Percentiles rank a stretch among this genome's conserved stretches.
Conservation (phyloP, 2,329 filamentous ascomycete species). For the Spiromastix sp. region DNA sequence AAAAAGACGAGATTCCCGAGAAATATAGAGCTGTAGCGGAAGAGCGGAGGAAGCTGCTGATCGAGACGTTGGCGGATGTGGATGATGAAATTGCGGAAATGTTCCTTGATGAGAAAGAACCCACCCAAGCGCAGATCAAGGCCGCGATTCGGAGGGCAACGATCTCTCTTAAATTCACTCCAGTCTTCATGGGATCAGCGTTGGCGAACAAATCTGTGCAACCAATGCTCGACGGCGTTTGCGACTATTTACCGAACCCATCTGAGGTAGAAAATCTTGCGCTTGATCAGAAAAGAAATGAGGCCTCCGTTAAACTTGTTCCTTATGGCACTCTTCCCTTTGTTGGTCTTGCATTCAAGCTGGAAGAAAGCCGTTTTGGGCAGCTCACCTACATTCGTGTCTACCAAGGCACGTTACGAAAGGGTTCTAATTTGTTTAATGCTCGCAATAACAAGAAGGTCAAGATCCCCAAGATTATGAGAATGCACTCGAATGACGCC, state of each 20-base stretch:
- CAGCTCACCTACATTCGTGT: slow-evolving; percentile 98
- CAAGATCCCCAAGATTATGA: slow-evolving; percentile 91
- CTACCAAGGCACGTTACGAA: slow-evolving; percentile 84
- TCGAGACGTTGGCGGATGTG: slow-evolving; percentile 93
- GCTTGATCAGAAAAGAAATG: slow-evolving; percentile 68
- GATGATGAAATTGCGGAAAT: slow-evolving; percentile 96
- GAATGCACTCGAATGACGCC: slow-evolving; percentile 99
- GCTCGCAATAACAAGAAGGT: slow-evolving; percentile 91
- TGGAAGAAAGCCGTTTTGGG: slow-evolving; percentile 97
- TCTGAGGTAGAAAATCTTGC: slow-evolving; percentile 80
- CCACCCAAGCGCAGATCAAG: slow-evolving; percentile 74
- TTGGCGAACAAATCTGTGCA: slow-evolving; percentile 91
- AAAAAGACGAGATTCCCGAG: slow-evolving; percentile 72
- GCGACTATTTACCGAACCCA: slow-evolving; percentile 91
- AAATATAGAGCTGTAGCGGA: slow-evolving; percentile 64
- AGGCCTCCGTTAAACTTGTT: slow-evolving; percentile 74
- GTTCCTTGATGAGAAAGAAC: slow-evolving; percentile 77
- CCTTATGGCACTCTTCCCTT: slow-evolving; percentile 71
- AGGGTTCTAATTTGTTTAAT: slow-evolving; percentile 87
- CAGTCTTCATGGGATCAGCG: slow-evolving; percentile 93
- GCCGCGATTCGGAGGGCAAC: slow-evolving; percentile 84
- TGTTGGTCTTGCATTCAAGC: slow-evolving; percentile 93
- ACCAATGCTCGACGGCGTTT: slow-evolving; percentile 92
- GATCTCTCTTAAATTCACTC: slow-evolving; percentile 80
- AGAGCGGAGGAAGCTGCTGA: slow-evolving; percentile 73